A percentile compares a stretch with the other conserved stretches of the same genome.
Conservation (phyloP, 2,329 filamentous ascomycete genomes). For the Aspergillus ibericus region DNA sequence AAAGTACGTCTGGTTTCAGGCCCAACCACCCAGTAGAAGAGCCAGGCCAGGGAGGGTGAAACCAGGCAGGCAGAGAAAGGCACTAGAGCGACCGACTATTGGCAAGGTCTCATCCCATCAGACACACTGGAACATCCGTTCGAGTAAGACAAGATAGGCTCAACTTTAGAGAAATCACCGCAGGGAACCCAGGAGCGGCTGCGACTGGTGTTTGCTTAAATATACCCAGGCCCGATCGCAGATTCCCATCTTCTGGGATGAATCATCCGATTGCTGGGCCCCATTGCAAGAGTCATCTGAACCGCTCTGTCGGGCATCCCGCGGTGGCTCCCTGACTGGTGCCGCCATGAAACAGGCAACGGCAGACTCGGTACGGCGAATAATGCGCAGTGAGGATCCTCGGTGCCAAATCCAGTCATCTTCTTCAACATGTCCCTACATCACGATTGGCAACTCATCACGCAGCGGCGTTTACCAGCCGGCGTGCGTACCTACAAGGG, state of each 20-base stretch:
- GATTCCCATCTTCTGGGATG: not conserved
- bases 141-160: not conserved
- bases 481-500: not conserved
- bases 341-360: constrained; percentile 1
- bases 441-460: not conserved
- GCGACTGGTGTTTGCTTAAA: not conserved
- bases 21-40: not conserved
- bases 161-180: not conserved
- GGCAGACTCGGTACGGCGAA: not conserved
- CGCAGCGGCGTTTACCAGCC: not conserved
- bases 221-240: not conserved
- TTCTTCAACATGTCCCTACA: constrained; percentile 6
- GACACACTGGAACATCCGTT: not conserved
- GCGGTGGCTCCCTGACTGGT: not conserved
- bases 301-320: constrained; percentile 4
- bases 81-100: not conserved
- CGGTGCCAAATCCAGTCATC: not conserved
- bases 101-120: not conserved
- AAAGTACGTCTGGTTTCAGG: not conserved
- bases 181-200: not conserved
- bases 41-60: not conserved
- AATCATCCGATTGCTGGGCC: not conserved
- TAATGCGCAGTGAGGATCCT: not conserved
- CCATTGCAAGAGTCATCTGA: constrained; percentile 6
- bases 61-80: not conserved